Evolutionary conservation across 495 filamentous ascomycete species (phyloP).

Genomic region (Daldinia grandis): DNA sequence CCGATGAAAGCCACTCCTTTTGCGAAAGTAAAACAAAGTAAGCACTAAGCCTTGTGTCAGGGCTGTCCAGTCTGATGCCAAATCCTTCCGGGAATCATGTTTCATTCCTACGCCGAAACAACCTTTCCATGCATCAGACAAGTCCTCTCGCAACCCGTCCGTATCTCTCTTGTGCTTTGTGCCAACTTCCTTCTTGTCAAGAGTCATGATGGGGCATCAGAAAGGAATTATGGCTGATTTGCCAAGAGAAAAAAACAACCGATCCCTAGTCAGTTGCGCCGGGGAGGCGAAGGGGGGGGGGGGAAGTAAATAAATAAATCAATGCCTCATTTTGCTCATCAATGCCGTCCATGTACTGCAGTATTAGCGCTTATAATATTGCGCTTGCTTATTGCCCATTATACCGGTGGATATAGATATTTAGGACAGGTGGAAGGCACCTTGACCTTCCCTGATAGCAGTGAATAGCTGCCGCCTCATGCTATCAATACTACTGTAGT

Average conservation of each 20-base stretch:
- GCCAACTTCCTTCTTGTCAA: constrained; percentile 36
- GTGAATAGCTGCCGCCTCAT: constrained; percentile 78
- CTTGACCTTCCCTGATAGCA: constrained; percentile 97
- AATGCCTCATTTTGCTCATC: constrained; percentile 36
- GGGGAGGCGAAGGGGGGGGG: constrained; percentile 7
- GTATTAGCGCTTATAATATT: constrained; percentile 12
- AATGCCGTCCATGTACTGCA: constrained; percentile 26
- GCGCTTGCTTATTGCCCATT: neutral
- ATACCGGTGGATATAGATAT: neutral
- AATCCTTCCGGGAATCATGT: constrained; percentile 35
- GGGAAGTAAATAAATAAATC: constrained; percentile 33
- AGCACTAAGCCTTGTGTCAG: constrained; percentile 25
- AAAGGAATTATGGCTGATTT: constrained; percentile 31
- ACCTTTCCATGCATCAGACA: constrained; percentile 45
- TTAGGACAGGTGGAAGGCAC: constrained; percentile 96
- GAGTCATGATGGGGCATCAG: constrained; percentile 28
- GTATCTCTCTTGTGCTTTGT: constrained; percentile 33
- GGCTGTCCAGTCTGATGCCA: constrained; percentile 39
- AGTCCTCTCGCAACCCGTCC: constrained; percentile 27
- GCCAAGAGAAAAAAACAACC: constrained; percentile 25
- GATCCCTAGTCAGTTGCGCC: constrained; percentile 6
- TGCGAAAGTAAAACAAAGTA: constrained; percentile 35
- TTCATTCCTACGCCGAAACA: constrained; percentile 45
- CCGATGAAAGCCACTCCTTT: constrained; percentile 37
- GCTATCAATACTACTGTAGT: constrained; percentile 84